Conservation (phyloP, 768 basidiomycete genomes). For the Cyclocybe cylindracea region DNA sequence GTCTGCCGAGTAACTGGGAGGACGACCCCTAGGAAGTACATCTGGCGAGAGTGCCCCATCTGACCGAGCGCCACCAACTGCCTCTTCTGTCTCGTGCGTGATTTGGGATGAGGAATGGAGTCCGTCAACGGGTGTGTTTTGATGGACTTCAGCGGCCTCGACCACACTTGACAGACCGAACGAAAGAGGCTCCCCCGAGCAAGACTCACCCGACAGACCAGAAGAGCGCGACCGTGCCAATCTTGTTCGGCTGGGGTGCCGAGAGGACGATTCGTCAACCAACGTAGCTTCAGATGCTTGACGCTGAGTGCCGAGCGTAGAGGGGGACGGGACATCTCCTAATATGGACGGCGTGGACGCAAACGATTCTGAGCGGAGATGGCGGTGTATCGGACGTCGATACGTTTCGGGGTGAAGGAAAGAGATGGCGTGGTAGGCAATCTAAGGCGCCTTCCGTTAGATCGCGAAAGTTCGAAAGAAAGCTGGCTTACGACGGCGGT, state of each 20-base stretch:
- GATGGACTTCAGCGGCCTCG: conserved; percentile 32
- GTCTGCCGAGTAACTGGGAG: conserved; percentile 16
- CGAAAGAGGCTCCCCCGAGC: conserved; percentile 9
- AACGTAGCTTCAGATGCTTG: conserved; percentile 22
- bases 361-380: conserved; percentile 17
- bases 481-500: conserved; percentile 51
- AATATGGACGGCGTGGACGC: conserved; percentile 4
- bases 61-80: conserved; percentile 35
- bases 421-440: conserved; percentile 17
- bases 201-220: conserved; percentile 19
- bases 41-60: conserved; percentile 21
- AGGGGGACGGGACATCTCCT: conserved; percentile 1
- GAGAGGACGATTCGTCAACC: conserved; percentile 8
- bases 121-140: conserved; percentile 45
- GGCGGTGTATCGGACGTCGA: conserved; percentile 16
- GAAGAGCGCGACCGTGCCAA: conserved; percentile 24
- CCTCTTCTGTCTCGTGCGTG: conserved; percentile 53
- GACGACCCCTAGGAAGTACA: conserved; percentile 5
- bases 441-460: conserved; percentile 2
- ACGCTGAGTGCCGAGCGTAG: conserved; percentile 10
- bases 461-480: no score
- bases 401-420: conserved; percentile 10
- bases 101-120: conserved; percentile 54
- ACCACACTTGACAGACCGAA: conserved; percentile 6
- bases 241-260: conserved; percentile 15